Conservation (phyloP, 2,329 filamentous ascomycete species). For the Exophiala spinifera region DNA sequence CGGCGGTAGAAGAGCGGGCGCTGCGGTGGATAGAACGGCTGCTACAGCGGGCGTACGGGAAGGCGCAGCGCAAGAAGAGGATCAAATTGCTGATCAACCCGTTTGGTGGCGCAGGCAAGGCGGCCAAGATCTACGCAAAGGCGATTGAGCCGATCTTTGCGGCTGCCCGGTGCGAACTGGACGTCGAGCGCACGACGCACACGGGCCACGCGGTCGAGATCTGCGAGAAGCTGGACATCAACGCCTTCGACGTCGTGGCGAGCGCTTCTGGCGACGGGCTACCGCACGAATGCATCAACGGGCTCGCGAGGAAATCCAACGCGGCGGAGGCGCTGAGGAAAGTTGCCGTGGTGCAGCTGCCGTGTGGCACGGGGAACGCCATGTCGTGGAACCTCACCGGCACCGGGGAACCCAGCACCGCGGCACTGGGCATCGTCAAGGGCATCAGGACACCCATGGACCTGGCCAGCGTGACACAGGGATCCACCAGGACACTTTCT, state of each 20-base stretch:
- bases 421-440: constrained; percentile 82
- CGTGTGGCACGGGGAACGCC: constrained; percentile 91
- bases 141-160: constrained; percentile 79
- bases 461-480: constrained; percentile 82
- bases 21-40: constrained; percentile 62
- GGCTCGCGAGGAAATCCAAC: constrained; percentile 72
- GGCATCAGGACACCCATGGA: constrained; percentile 81
- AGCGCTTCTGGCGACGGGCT: constrained; percentile 91
- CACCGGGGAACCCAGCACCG: constrained; percentile 68
- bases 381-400: constrained; percentile 89
- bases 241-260: constrained; percentile 78
- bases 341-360: constrained; percentile 80
- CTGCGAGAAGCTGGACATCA: constrained; percentile 69
- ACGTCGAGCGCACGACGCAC: constrained; percentile 68
- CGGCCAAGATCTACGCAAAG: constrained; percentile 67
- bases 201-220: constrained; percentile 77
- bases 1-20: constrained; percentile 44
- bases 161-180: constrained; percentile 73
- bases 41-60: constrained; percentile 67
- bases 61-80: constrained; percentile 66
- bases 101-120: constrained; percentile 77
- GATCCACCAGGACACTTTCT: constrained; percentile 68
- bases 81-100: constrained; percentile 91
- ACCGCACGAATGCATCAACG: constrained; percentile 92
- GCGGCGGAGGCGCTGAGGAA: constrained; percentile 70